Evolutionary conservation across 768 basidiomycete genomes (phyloP).

Genomic region (Wakefieldia striispora): DNA sequence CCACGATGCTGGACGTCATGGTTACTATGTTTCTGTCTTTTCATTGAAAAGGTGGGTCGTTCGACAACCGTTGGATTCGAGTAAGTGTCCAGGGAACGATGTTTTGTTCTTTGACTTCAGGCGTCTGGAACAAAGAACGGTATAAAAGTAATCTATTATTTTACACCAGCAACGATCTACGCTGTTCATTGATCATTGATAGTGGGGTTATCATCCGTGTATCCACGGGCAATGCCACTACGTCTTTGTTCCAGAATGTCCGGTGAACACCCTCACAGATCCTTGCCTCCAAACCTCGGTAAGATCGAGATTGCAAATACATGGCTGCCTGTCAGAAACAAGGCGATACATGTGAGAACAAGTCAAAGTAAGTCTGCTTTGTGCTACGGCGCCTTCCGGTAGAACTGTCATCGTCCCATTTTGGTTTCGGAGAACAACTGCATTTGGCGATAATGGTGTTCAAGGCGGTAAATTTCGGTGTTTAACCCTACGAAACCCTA

Average conservation of each 20-base stretch:
- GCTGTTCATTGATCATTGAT: neutral
- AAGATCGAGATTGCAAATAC: constrained; percentile 75
- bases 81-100: neutral
- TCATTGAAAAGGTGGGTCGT: too few species aligned
- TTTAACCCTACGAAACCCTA: too few species aligned
- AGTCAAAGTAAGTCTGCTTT: constrained; percentile 4
- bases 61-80: too few species aligned
- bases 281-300: constrained; percentile 77
- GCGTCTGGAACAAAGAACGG: neutral
- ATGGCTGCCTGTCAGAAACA: constrained; percentile 45
- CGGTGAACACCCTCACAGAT: constrained; percentile 77
- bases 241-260: constrained; percentile 84
- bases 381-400: constrained; percentile 65
- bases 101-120: neutral
- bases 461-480: too few species aligned
- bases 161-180: neutral
- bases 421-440: constrained; percentile 62
- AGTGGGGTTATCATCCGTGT: constrained; percentile 51
- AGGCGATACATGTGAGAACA: constrained; percentile 3
- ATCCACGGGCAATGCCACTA: constrained; percentile 86
- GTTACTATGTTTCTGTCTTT: too few species aligned
- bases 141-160: neutral
- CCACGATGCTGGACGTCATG: too few species aligned
- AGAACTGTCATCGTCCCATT: constrained; percentile 55
- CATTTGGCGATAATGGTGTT: constrained; percentile 34